phyloP scores from a whole-genome alignment of 495 filamentous ascomycete genomes.

The Platismatia glauca region DNA sequence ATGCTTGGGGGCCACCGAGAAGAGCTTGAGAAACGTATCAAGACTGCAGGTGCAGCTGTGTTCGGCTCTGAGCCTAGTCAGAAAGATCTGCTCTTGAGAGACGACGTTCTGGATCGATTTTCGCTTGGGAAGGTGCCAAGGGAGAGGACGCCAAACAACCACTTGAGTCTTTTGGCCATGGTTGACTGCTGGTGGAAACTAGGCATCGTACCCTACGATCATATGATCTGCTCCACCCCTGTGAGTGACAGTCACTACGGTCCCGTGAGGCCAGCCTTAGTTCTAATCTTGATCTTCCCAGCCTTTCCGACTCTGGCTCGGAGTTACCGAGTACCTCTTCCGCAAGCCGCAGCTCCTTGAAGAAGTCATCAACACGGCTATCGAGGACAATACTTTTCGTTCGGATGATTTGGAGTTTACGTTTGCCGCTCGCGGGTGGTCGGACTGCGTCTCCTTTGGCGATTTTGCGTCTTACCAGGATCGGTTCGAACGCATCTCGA shows the following conservation, averaged over 20 bases:
- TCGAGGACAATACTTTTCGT: constrained; percentile 80
- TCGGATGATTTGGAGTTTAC: constrained; percentile 94
- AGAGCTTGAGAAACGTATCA: constrained; percentile 73
- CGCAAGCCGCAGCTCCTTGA: constrained; percentile 73
- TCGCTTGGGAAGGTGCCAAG: constrained; percentile 60
- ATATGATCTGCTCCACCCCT: constrained; percentile 98
- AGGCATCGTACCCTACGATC: constrained; percentile 91
- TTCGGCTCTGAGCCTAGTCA: constrained; percentile 53
- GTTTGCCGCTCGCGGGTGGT: constrained; percentile 89
- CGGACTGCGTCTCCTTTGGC: constrained; percentile 79
- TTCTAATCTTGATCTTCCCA: constrained; percentile 23
- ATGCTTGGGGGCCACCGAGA: constrained; percentile 78
- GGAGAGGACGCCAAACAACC: constrained; percentile 72
- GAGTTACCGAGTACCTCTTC: constrained; percentile 94
- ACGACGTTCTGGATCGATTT: constrained; percentile 81
- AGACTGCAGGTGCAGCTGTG: constrained; percentile 68
- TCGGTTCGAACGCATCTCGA: constrained; percentile 78
- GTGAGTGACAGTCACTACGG: constrained; percentile 34
- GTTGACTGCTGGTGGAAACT: constrained; percentile 96
- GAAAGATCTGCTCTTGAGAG: constrained; percentile 62
- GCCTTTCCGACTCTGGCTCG: constrained; percentile 95
- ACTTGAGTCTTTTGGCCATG: constrained; percentile 91
- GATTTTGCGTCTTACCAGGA: constrained; percentile 86
- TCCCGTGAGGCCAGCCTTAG: neutral
- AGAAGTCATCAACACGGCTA: constrained; percentile 75